Conservation (phyloP, 352 stramenopile genomes). For the Phytopythium mirpurense region DNA sequence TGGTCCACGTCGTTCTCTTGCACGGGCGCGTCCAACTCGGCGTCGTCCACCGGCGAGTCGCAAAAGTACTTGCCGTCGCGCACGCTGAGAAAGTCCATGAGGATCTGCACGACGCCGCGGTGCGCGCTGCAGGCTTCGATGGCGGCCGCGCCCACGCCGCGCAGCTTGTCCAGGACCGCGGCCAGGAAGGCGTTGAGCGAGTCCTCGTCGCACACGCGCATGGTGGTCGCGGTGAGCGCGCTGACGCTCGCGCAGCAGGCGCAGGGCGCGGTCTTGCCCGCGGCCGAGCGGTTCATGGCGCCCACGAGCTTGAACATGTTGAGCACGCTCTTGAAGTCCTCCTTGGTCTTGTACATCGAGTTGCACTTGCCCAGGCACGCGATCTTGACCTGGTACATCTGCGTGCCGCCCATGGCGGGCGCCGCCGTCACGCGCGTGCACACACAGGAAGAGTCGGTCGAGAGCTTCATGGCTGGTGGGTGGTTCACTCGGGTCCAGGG, state of each 20-base stretch:
- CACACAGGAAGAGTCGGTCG: constrained; percentile 26
- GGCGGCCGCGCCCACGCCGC: constrained; percentile 26
- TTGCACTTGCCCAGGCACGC: constrained; percentile 69
- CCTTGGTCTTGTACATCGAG: constrained; percentile 78
- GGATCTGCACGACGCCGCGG: constrained; percentile 73
- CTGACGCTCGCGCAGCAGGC: constrained; percentile 51
- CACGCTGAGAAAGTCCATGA: constrained; percentile 83
- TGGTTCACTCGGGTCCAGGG: background rate
- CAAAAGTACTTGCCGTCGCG: constrained; percentile 76
- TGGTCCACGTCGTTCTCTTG: constrained; percentile 58
- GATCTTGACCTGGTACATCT: constrained; percentile 84
- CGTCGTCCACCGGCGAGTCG: constrained; percentile 28
- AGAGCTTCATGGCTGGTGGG: constrained; percentile 69
- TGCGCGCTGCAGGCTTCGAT: constrained; percentile 59
- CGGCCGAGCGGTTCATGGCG: constrained; percentile 56
- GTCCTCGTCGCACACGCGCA: constrained; percentile 47
- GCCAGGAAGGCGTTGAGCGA: constrained; percentile 54
- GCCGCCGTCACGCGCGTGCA: constrained; percentile 54
- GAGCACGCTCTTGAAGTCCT: constrained; percentile 78
- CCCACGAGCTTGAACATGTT: constrained; percentile 79
- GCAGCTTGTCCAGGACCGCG: constrained; percentile 50
- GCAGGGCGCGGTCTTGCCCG: constrained; percentile 20
- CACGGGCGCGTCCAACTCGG: constrained; percentile 13
- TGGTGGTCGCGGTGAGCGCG: constrained; percentile 20
- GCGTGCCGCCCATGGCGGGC: constrained; percentile 55